Percentiles rank a stretch among this genome's conserved stretches.
Evolutionary conservation across 2,329 filamentous ascomycete species (phyloP).

Genomic region (Ilyonectria sp.): DNA sequence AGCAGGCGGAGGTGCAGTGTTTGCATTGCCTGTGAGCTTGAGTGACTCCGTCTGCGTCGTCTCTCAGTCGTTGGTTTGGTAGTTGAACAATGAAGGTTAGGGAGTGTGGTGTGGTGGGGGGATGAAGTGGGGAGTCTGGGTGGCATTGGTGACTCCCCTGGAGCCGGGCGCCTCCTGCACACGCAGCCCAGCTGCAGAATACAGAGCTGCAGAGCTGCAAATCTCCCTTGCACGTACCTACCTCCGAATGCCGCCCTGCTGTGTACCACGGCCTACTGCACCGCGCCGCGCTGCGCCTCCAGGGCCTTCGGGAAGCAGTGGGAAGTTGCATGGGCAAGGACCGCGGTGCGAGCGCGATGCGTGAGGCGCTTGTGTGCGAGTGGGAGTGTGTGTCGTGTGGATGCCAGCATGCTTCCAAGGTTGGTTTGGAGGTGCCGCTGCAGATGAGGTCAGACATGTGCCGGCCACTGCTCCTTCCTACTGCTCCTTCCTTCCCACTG

Average conservation of each 20-base stretch:
- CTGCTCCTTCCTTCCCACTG: too few relatives aligned
- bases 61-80: neutral
- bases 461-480: constrained; percentile 3
- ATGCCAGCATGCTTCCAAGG: neutral
- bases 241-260: constrained; percentile 16
- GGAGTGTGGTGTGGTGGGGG: neutral
- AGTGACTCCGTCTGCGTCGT: neutral
- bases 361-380: neutral
- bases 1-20: neutral
- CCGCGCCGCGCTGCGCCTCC: constrained; percentile 1
- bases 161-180: neutral
- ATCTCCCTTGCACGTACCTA: neutral
- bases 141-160: constrained; percentile 9
- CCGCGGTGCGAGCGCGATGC: too few relatives aligned
- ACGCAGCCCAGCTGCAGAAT: constrained; percentile 9
- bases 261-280: constrained; percentile 11
- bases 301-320: constrained; percentile 5
- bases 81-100: neutral
- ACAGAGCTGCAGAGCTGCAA: too few relatives aligned
- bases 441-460: constrained; percentile 22
- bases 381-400: neutral
- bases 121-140: constrained; percentile 1
- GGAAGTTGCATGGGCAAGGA: neutral
- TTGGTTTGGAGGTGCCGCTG: constrained; percentile 16
- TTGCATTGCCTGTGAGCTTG: neutral